Base-by-base conservation (phyloP, 2,329 filamentous ascomycete species). In the Clarireedia homoeocarpa region DNA sequence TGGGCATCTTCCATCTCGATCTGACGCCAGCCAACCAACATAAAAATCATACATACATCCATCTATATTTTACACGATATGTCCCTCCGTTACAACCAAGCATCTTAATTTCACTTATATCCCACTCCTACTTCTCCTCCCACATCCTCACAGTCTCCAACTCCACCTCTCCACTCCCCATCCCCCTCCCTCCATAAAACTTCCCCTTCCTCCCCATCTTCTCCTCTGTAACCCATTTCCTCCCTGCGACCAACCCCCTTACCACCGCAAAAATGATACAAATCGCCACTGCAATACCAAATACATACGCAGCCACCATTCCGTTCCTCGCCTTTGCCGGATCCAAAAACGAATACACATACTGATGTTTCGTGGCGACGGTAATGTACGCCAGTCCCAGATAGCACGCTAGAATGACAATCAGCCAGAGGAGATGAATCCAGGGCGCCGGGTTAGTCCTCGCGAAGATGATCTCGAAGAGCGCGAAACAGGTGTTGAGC, bases 321-420 rank as follows among this genome's bases (percentile, higher is more conserved):
- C 53, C 57, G 23, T 62, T 57, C 57, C 5, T 60, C 58, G 6
- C 62, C 51, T 2, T 62, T 56, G 44, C 30, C 1, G 83, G 77
- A 68, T 95, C 78, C n/a, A 95, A 78, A 72, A 95, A 95, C 57
- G 66, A 69, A 72, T 95, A 95, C 0, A 86, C 79, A 70, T 91
- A 95, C 68, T 86, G 89, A 2, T 81, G 81, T 69, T 90, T 76
- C 0, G 83, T 84, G 4, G 81, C 81, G 59, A 80, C 71, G 0
- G 87, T 91, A 23, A 94, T 63, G 70, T 89, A 95, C 1, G 88
- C 89, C 15, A 95, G 73, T 0, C 74, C 80, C 10, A 91, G 77
- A 69, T 95, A 95, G 4, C 85, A 72, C 0, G 81, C 81, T 44
- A 95, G 77, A 6, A 94, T 70, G n/a, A 89, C 56, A 60, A 91